Evolutionary conservation across 1,139 yeast species (phyloP).

Genomic region (Diutina scorzettiae): DNA sequence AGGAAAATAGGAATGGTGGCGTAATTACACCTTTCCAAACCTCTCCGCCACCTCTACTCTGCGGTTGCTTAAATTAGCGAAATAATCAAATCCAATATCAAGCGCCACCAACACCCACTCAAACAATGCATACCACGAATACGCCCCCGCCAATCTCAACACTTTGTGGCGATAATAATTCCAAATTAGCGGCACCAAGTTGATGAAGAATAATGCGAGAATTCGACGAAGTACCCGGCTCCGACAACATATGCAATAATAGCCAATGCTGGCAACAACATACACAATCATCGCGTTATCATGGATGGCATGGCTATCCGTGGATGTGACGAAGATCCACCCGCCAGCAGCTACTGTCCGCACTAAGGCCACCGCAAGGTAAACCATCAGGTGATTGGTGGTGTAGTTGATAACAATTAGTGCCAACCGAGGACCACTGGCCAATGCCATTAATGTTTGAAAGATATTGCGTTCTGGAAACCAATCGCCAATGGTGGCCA

Average conservation of each 20-base stretch:
- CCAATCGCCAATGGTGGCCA: conserved; percentile 6
- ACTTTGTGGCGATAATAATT: conserved; percentile 3
- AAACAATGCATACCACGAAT: conserved; percentile 4
- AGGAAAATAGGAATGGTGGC: too few species aligned
- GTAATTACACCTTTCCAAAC: too few species aligned
- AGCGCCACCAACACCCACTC: conserved; percentile 2
- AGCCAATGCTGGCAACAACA: neutral
- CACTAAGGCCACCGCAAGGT: neutral
- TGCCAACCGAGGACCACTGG: conserved; percentile 1
- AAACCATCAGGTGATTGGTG: neutral
- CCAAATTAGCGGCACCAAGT: neutral
- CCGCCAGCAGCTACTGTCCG: conserved; percentile 1
- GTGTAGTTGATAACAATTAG: neutral
- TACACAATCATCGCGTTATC: conserved; percentile 3
- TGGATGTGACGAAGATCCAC: neutral
- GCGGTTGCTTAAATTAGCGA: too few species aligned
- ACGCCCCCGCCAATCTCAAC: neutral
- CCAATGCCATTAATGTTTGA: neutral
- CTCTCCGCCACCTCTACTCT: too few species aligned
- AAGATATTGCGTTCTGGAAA: neutral
- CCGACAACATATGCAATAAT: neutral
- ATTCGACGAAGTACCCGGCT: neutral
- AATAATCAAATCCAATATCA: neutral
- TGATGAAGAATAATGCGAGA: neutral
- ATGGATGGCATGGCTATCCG: conserved; percentile 2